Conservation (phyloP, 2,329 filamentous ascomycete species). For the Pseudocercospora crystallina region DNA sequence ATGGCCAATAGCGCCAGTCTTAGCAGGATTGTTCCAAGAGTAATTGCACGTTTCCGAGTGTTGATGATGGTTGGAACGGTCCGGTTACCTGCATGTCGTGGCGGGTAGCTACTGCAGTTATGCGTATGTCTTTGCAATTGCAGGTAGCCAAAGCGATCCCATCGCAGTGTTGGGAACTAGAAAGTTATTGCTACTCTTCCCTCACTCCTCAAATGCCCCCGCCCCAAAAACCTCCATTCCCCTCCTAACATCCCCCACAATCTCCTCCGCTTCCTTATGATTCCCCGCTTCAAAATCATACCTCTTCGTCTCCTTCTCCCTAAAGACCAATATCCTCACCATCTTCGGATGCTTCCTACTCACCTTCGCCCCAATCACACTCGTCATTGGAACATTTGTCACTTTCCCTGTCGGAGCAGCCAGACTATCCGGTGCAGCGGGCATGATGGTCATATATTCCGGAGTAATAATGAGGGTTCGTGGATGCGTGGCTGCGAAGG, state of each 20-base stretch:
- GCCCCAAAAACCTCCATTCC: conserved; percentile 23
- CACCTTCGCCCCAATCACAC: conserved; percentile 79
- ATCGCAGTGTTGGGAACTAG: no score
- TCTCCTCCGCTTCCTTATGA: conserved; percentile 71
- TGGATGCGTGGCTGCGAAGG: conserved; percentile 73
- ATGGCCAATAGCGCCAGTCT: no score
- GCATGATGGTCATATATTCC: conserved; percentile 85
- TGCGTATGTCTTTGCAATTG: no score
- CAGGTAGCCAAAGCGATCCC: no score
- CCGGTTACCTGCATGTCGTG: no score
- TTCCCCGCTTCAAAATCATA: conserved; percentile 83
- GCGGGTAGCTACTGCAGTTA: no score
- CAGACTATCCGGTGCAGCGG: conserved; percentile 43
- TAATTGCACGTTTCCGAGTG: no score
- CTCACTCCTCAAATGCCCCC: conserved; percentile 8
- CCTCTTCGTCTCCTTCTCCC: conserved; percentile 70
- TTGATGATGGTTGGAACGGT: no score
- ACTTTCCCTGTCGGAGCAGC: conserved; percentile 57
- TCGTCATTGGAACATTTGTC: conserved; percentile 78
- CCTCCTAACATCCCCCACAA: conserved; percentile 70
- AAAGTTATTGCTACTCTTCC: no score
- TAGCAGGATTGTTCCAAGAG: no score
- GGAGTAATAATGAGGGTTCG: conserved; percentile 77
- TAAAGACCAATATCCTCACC: conserved; percentile 76
- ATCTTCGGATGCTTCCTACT: conserved; percentile 76